Base-by-base conservation (phyloP, 306 rosid species). In the Lathyrus sativus region DNA sequence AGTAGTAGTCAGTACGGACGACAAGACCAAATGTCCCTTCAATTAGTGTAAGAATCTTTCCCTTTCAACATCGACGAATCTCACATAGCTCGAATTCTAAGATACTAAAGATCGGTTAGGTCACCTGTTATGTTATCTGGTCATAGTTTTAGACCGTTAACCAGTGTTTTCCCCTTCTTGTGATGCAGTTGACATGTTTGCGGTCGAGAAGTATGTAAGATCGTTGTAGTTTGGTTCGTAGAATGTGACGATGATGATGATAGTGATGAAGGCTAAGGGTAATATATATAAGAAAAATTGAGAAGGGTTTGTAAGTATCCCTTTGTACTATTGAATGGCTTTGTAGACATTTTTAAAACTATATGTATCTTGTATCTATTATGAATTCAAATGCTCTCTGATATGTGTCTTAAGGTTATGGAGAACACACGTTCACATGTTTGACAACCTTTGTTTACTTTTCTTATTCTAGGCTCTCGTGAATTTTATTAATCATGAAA, bases 1-100 rank as follows among this genome's bases (percentile, higher is more conserved):
- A 53, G 22, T 46, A 53, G 59, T 53, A 53, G 59, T 53, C 59
- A 53, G 38, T 81, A 91, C 65, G 75, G 88, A 11, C 89, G 88
- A 50, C 89, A 87, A 53, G 98, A 92, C 66, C 90, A 85, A 66
- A 81, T 85, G 76, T 62, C 96, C 66, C 95, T 91, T 60, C 98
- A 89, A 72, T 84, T 91, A 77, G 91, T 83, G 85, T 90, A 86
- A 82, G 87, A 35, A 1, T 35, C 39, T 7, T 1, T 35, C 2
- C 39, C 9, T 35, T 35, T 35, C 39, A 6, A 7, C 9, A 35
- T 35, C 9, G 9, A 35, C 9, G 1, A 35, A 7, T 35, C 2
- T 35, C 39, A 35, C 2, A 35, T 35, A 7, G 39, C 39, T 35
- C 2, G 2, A 35, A 43, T 11, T 43, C 1, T 43, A 43, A 11